phyloP scores from a whole-genome alignment of 108 stramenopile genomes.

The Mediolabrus comicus region DNA sequence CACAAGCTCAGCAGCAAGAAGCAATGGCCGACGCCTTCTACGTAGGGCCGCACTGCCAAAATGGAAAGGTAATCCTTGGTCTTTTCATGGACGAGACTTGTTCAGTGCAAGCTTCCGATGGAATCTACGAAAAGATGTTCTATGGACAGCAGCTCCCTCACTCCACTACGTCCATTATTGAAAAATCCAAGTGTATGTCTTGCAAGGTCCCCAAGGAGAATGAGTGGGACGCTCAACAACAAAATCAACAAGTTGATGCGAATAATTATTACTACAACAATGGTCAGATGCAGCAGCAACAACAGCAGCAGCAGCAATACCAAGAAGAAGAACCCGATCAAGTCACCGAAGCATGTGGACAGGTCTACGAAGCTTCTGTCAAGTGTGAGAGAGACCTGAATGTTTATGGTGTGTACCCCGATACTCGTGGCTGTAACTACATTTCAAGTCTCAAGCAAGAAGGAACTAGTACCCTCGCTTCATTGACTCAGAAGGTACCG shows the following conservation, averaged over 20 bases:
- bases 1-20: conserved; percentile 31
- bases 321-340: conserved; percentile 40
- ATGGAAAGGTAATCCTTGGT: conserved; percentile 74
- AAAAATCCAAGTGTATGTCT: conserved; percentile 53
- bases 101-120: conserved; percentile 48
- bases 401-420: conserved; percentile 53
- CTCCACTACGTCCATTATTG: conserved; percentile 53
- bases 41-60: conserved; percentile 72
- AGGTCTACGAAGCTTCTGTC: conserved; percentile 59
- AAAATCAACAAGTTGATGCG: conserved; percentile 32
- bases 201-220: conserved; percentile 55
- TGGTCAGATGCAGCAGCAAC: conserved; percentile 31
- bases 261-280: conserved; percentile 25
- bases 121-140: conserved; percentile 55
- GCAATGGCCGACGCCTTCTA: conserved; percentile 58
- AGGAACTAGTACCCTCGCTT: background rate
- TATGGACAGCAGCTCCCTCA: conserved; percentile 69
- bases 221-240: conserved; percentile 39
- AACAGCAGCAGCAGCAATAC: conserved; percentile 42
- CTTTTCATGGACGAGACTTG: conserved; percentile 77
- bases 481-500: background rate
- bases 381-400: conserved; percentile 71
- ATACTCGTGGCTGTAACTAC: conserved; percentile 63
- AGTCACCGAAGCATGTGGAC: conserved; percentile 61
- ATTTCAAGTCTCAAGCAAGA: conserved; percentile 48